Evolutionary conservation across 1,139 yeast species (phyloP), one percentile per base, ranked within the genome.

Genomic region (Geotrichum reessii): DNA sequence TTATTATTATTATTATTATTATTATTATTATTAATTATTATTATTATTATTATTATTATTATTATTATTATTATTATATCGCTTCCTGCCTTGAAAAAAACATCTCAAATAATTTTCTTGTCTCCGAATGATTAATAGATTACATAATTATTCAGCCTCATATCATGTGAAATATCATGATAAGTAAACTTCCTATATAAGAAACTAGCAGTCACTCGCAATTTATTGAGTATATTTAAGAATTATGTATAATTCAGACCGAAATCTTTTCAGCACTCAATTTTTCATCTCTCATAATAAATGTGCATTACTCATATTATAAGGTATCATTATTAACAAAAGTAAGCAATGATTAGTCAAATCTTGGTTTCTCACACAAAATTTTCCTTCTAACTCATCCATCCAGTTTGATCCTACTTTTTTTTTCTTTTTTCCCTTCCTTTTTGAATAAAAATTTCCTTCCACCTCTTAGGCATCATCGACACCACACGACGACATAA

Each of bases 401-500:
- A 37, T 47, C 52, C 37, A 27, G 17, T 33, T 24, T 52, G 51
- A 53, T 48, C 53, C 49, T 53, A 40, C 50, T 55, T 55, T 57
- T 51, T 57, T 51, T 37, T 37, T 37, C 44, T 37, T 56, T 44
- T 50, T 50, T 37, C 21, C 33, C 42, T 47, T 48, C 48, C 47
- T 48, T 46, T 47, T 50, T 58, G 55, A 52, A 56, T 50, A 57
- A 57, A 57, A 57, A 57, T 59, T 59, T 57, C 62, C 50, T 52
- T 50, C 58, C 56, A 52, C 55, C 52, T 59, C 37, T 52, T 56
- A 53, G 58, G 61, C 61, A 51, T 51, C 55, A 53, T 57, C 62
- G 59, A 56, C 62, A 53, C 55, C 50, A 55, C 46, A 53, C 60
- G 61, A 53, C 63, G 65, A 62, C 61, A 54, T 59, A 60, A 62